These are phyloP conservation scores for Rosellinia necatrix DNA, from an alignment of 2,329 filamentous ascomycete genomes.

Conservation along the genomic window DNA sequence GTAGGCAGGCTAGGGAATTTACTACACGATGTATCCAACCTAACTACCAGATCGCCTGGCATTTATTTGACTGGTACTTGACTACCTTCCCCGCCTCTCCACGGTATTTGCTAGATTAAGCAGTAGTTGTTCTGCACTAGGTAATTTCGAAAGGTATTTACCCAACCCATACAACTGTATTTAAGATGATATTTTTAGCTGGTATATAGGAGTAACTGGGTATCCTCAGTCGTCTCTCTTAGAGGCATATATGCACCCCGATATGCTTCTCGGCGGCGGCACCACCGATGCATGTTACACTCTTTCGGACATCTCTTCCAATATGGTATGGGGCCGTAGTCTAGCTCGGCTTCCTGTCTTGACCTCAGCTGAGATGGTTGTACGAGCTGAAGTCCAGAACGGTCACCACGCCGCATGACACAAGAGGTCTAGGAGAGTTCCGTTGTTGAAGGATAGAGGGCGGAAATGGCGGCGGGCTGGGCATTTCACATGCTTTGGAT, in stretches of 20 bases:
- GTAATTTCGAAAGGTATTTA: too few species aligned
- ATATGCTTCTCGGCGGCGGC: background rate
- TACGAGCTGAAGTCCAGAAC: slow-evolving; percentile 15
- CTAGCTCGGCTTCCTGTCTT: background rate
- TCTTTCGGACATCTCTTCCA: slow-evolving; percentile 1
- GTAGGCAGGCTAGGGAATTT: too few species aligned
- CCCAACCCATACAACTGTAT: too few species aligned
- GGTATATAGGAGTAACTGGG: background rate
- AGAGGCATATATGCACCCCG: too few species aligned
- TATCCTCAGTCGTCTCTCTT: slow-evolving; percentile 20
- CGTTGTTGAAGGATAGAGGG: background rate
- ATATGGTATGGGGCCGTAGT: background rate
- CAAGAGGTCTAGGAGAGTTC: background rate
- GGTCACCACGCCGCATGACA: background rate
- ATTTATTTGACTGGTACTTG: too few species aligned
- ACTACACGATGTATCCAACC: too few species aligned
- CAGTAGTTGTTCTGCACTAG: too few species aligned
- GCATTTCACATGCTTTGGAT: background rate
- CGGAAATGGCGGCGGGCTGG: background rate
- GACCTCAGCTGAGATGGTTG: slow-evolving; percentile 1
- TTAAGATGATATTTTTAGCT: background rate
- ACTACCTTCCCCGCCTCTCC: slow-evolving; percentile 3
- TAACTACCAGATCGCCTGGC: too few species aligned
- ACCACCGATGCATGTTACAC: too few species aligned
- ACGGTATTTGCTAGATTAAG: slow-evolving; percentile 11